These are phyloP conservation scores for Gossypium stocksii DNA, from an alignment of 345 rosid species.

Conservation along the genomic window DNA sequence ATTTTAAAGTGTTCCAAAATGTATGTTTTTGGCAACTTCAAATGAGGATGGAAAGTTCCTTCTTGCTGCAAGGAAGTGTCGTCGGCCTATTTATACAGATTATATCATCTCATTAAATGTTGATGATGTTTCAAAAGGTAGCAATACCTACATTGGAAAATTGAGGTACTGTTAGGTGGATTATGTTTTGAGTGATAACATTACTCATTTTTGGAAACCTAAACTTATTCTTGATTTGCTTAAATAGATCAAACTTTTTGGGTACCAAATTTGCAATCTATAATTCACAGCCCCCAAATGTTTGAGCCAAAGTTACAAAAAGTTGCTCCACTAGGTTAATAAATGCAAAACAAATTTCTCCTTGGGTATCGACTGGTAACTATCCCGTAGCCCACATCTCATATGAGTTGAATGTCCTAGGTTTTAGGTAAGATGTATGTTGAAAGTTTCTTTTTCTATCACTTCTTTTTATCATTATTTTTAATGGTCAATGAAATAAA, in stretches of 20 bases:
- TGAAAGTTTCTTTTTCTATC: neutral
- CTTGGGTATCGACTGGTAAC: conserved; percentile 55
- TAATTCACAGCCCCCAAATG: conserved; percentile 63
- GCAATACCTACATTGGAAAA: conserved; percentile 71
- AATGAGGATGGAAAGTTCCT: conserved; percentile 87
- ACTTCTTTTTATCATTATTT: neutral
- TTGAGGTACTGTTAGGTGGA: conserved; percentile 44
- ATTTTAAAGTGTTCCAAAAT: conserved; percentile 15
- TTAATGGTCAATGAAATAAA: neutral
- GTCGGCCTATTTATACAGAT: conserved; percentile 83
- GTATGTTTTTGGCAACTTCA: conserved; percentile 45
- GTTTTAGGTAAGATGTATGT: conserved; percentile 56
- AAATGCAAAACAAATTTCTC: conserved; percentile 63
- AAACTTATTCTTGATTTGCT: conserved; percentile 4
- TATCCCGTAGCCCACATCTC: conserved; percentile 65
- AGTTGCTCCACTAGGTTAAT: conserved; percentile 55
- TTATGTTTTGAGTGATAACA: neutral
- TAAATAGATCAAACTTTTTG: conserved; percentile 70
- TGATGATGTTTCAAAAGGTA: conserved; percentile 67
- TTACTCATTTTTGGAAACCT: neutral
- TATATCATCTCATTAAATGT: conserved; percentile 67
- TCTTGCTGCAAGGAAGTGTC: conserved; percentile 71
- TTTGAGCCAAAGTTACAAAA: conserved; percentile 50
- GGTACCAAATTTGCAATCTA: conserved; percentile 90
- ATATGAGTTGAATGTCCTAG: conserved; percentile 80